Evolutionary conservation across 768 basidiomycete species (phyloP).

Genomic region (Mycena amicta): DNA sequence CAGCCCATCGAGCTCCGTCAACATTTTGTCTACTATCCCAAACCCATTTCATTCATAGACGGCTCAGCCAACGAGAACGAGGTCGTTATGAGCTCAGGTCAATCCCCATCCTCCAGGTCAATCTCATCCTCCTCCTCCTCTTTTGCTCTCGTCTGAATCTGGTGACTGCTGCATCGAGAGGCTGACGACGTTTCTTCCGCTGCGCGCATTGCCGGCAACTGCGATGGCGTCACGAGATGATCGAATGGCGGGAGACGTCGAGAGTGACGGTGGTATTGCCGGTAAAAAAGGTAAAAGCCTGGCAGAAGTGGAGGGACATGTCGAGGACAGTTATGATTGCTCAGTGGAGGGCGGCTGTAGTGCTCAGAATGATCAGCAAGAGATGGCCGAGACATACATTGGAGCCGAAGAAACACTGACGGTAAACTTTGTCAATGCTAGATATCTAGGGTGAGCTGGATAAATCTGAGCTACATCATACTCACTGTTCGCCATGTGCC

Average conservation of each 20-base stretch:
- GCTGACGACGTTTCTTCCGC: constrained; percentile 60
- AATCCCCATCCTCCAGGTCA: constrained; percentile 33
- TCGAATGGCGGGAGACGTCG: constrained; percentile 55
- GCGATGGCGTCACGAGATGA: constrained; percentile 59
- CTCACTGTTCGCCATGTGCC: constrained; percentile 72
- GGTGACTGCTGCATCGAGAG: constrained; percentile 48
- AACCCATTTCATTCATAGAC: constrained; percentile 47
- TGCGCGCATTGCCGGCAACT: constrained; percentile 61
- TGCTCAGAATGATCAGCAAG: constrained; percentile 1
- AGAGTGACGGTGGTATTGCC: constrained; percentile 62
- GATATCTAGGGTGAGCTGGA: constrained; percentile 1
- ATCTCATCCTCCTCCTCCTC: constrained; percentile 46
- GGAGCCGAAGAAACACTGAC: constrained; percentile 63
- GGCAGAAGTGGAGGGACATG: constrained; percentile 71
- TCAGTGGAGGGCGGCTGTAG: constrained; percentile 61
- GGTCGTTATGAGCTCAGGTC: constrained; percentile 33
- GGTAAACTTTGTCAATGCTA: constrained; percentile 63
- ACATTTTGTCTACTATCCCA: constrained; percentile 61
- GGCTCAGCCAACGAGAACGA: constrained; percentile 41
- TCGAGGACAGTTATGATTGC: constrained; percentile 73
- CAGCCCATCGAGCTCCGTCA: constrained; percentile 67
- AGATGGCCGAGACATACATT: constrained; percentile 44
- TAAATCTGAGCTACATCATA: constrained; percentile 14
- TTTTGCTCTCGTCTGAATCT: constrained; percentile 42
- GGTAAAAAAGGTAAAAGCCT: constrained; percentile 60